A percentile compares a stretch with the other conserved stretches of the same genome.
phyloP scores from a whole-genome alignment of 371 early-diverging fungal genomes.

The Mucor irregularis region DNA sequence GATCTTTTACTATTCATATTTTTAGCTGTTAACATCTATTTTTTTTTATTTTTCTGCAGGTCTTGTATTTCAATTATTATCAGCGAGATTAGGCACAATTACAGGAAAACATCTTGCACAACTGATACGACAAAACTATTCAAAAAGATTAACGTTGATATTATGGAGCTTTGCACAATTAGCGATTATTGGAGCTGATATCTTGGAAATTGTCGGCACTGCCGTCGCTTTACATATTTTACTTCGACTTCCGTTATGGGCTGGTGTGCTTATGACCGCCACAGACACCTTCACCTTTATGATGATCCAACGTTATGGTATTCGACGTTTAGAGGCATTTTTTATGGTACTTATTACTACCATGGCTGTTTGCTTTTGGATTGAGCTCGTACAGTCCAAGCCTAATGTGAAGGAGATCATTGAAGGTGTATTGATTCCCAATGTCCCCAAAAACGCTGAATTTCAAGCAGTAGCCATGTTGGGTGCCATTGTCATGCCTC shows the following conservation, averaged over 20 bases:
- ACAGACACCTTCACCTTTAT: slow-evolving; percentile 69
- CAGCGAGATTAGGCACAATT: slow-evolving; percentile 67
- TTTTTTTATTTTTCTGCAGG: slow-evolving; percentile 17
- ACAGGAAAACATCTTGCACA: slow-evolving; percentile 71
- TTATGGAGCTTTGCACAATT: slow-evolving; percentile 68
- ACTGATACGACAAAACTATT: slow-evolving; percentile 52
- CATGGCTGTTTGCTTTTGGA: slow-evolving; percentile 72
- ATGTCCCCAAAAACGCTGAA: slow-evolving; percentile 54
- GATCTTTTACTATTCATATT: neutral
- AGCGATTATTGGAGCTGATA: slow-evolving; percentile 77
- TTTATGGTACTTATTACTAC: slow-evolving; percentile 61
- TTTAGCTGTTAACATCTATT: neutral
- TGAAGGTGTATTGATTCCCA: slow-evolving; percentile 59
- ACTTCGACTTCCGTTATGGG: slow-evolving; percentile 61
- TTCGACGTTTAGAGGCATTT: slow-evolving; percentile 63
- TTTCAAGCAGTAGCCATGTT: slow-evolving; percentile 71
- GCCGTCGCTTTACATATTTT: slow-evolving; percentile 75
- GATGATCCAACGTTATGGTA: slow-evolving; percentile 64
- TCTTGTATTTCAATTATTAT: slow-evolving; percentile 63
- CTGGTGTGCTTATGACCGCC: slow-evolving; percentile 69
- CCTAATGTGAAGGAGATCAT: slow-evolving; percentile 55
- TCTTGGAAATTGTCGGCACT: slow-evolving; percentile 77
- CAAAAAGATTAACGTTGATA: slow-evolving; percentile 39
- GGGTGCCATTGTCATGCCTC: slow-evolving; percentile 77
- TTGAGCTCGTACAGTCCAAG: slow-evolving; percentile 61